Conservation (phyloP, 2,329 filamentous ascomycete species). For the Chaetomiaceae sp. region DNA sequence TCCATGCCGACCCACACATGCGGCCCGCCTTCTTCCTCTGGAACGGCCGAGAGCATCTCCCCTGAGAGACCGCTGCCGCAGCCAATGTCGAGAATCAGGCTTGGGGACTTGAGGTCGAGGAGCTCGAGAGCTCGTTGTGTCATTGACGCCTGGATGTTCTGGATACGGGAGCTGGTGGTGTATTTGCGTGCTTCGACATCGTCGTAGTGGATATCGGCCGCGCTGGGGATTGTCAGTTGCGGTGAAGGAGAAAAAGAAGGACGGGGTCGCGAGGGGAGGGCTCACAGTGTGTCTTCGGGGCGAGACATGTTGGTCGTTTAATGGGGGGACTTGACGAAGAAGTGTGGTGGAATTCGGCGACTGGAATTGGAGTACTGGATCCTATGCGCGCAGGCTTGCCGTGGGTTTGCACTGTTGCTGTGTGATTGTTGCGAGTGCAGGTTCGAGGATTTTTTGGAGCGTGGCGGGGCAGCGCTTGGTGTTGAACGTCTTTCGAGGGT, state of each 20-base stretch:
- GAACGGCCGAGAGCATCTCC: constrained; percentile 77
- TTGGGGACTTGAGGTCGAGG: constrained; percentile 72
- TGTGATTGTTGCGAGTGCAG: neutral
- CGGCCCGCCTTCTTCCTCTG: constrained; percentile 68
- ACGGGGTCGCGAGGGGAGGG: constrained; percentile 13
- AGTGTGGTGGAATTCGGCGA: neutral
- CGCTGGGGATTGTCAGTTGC: constrained; percentile 46
- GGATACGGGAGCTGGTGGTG: constrained; percentile 91
- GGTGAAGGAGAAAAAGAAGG: constrained; percentile 5
- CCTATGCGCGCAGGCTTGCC: neutral
- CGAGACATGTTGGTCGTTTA: constrained; percentile 72
- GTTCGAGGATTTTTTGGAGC: neutral
- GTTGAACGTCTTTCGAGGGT: too few relatives aligned
- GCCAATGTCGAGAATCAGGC: constrained; percentile 91
- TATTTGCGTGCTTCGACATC: constrained; percentile 95
- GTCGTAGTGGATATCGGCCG: constrained; percentile 96
- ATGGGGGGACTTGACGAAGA: neutral
- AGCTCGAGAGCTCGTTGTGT: constrained; percentile 89
- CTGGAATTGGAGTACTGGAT: neutral
- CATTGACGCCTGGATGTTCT: constrained; percentile 93
- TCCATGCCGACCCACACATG: constrained; percentile 99
- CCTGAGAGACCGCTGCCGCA: constrained; percentile 93
- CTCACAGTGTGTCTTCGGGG: constrained; percentile 88
- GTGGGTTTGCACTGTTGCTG: too few relatives aligned
- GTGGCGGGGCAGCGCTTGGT: constrained; percentile 1